These are phyloP conservation scores for Mercurialis annua DNA, from an alignment of 345 rosid species.

Conservation along the genomic window DNA sequence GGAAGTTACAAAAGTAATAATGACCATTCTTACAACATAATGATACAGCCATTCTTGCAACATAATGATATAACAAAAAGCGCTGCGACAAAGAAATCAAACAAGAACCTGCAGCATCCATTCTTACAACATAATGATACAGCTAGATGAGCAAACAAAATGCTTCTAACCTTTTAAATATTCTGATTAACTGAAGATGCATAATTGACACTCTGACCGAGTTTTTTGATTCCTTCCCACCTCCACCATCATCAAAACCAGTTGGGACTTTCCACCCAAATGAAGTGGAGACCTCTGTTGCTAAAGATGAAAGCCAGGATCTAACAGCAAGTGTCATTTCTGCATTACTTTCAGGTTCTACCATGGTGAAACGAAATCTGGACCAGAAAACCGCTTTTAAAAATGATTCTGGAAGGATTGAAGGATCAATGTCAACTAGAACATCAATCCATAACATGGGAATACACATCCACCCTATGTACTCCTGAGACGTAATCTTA, in stretches of 20 bases:
- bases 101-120: constrained; percentile 14
- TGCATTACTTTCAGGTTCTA: constrained; percentile 69
- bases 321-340: constrained; percentile 57
- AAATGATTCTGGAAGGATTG: constrained; percentile 65
- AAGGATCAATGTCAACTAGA: constrained; percentile 59
- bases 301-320: constrained; percentile 69
- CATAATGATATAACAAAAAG: not conserved
- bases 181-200: constrained; percentile 64
- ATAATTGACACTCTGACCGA: constrained; percentile 66
- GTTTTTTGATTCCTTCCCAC: constrained; percentile 72
- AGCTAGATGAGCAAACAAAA: constrained; percentile 14
- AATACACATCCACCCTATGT: constrained; percentile 79
- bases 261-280: constrained; percentile 93
- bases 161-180: constrained; percentile 65
- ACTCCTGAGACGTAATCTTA: constrained; percentile 53
- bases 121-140: constrained; percentile 14
- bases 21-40: not conserved
- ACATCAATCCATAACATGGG: constrained; percentile 94
- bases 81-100: no score
- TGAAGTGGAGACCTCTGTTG: constrained; percentile 61
- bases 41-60: not conserved
- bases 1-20: not conserved
- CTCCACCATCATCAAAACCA: constrained; percentile 92
- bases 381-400: constrained; percentile 93
- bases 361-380: constrained; percentile 70